Evolutionary conservation across 208 protist genomes (phyloP).

Genomic region (Kentomonas sorsogonicus): DNA sequence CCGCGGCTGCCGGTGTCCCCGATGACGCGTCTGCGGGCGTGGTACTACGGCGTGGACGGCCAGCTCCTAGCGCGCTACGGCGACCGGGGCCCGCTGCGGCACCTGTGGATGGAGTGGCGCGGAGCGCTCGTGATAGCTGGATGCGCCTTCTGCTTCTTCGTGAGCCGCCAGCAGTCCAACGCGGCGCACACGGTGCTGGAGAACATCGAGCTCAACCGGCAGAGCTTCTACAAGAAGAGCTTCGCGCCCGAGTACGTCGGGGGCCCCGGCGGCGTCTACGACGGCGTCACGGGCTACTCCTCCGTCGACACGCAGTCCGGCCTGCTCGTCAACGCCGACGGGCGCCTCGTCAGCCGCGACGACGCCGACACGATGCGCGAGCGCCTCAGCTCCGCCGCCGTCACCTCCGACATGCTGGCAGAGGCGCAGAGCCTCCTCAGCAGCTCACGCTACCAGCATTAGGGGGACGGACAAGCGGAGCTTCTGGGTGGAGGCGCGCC

Average conservation of each 20-base stretch:
- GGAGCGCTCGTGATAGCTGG: constrained; percentile 45
- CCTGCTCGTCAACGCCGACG: constrained; percentile 63
- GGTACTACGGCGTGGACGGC: constrained; percentile 74
- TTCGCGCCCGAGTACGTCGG: constrained; percentile 68
- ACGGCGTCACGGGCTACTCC: constrained; percentile 58
- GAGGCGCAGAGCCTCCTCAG: constrained; percentile 45
- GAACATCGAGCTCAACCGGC: constrained; percentile 84
- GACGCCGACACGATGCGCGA: constrained; percentile 28
- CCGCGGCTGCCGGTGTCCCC: constrained; percentile 36
- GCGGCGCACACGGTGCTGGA: constrained; percentile 71
- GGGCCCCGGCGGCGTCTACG: constrained; percentile 57
- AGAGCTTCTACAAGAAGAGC: constrained; percentile 62
- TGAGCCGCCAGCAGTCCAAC: constrained; percentile 49
- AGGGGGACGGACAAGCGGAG: too few species aligned
- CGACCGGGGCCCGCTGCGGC: constrained; percentile 47
- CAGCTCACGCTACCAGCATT: constrained; percentile 44
- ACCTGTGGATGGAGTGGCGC: constrained; percentile 75
- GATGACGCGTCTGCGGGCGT: constrained; percentile 62
- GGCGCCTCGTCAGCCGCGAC: constrained; percentile 36
- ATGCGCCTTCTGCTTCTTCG: constrained; percentile 31
- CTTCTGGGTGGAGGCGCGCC: too few species aligned
- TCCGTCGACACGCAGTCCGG: constrained; percentile 59
- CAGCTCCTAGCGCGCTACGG: constrained; percentile 62
- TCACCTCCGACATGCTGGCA: constrained; percentile 66
- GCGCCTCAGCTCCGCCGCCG: constrained; percentile 28